These are phyloP conservation scores for Kwoniella newhampshirensis DNA, from an alignment of 768 basidiomycete species.

Conservation along the genomic window DNA sequence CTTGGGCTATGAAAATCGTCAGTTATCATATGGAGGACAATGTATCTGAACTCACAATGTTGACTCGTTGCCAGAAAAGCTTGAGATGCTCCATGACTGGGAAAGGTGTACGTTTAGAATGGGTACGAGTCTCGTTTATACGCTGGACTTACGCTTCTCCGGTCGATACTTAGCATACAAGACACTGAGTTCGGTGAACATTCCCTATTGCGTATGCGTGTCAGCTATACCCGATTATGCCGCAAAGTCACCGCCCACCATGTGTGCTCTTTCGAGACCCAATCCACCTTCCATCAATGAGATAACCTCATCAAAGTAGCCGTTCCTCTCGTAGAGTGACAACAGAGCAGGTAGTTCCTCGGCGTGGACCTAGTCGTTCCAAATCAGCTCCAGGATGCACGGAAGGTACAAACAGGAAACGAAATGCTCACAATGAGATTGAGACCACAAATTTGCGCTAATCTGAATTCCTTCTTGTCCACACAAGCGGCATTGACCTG, in stretches of 20 bases:
- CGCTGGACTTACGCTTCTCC: conserved; percentile 69
- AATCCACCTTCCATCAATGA: conserved; percentile 88
- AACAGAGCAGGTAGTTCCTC: conserved; percentile 60
- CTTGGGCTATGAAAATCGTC: conserved; percentile 63
- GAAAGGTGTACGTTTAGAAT: conserved; percentile 11
- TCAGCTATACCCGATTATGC: conserved; percentile 17
- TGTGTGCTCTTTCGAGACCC: conserved; percentile 93
- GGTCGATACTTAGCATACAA: conserved; percentile 94
- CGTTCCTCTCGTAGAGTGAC: conserved; percentile 81
- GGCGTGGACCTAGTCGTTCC: conserved; percentile 36
- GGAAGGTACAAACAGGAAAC: too few species aligned
- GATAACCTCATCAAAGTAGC: conserved; percentile 92
- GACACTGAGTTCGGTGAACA: conserved; percentile 91
- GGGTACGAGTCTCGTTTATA: too few species aligned
- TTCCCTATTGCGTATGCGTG: conserved; percentile 58
- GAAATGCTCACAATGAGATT: conserved; percentile 91
- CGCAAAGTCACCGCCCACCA: conserved; percentile 44
- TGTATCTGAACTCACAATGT: conserved; percentile 61
- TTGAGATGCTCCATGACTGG: conserved; percentile 98
- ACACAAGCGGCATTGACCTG: conserved; percentile 98
- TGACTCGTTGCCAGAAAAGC: conserved; percentile 82
- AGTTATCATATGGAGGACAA: too few species aligned
- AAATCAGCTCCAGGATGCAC: too few species aligned
- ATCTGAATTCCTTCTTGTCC: conserved; percentile 92
- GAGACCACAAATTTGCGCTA: conserved; percentile 98